Evolutionary conservation across 2,329 filamentous ascomycete species (phyloP).

Genomic region (Sporothrix mexicana): DNA sequence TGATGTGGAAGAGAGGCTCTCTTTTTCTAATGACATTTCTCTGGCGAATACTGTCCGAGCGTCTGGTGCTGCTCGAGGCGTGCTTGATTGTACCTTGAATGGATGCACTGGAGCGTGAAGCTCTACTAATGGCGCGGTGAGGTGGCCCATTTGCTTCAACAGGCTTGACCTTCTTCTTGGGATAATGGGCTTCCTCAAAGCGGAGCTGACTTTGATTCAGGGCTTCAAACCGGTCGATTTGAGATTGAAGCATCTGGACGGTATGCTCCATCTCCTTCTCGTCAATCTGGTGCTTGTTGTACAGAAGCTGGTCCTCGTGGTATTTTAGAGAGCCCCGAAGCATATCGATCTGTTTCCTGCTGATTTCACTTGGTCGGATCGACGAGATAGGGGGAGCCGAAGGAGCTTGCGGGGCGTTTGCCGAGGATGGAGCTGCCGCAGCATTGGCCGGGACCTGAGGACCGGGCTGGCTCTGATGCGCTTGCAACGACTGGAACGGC

Average conservation of each 20-base stretch:
- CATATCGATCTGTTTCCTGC: conserved; percentile 60
- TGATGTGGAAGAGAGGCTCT: conserved; percentile 39
- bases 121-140: not conserved
- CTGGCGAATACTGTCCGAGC: conserved; percentile 35
- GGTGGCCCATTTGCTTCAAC: conserved; percentile 40
- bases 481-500: not conserved
- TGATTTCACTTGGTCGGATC: conserved; percentile 66
- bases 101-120: conserved; percentile 6
- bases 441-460: not conserved
- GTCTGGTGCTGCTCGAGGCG: conserved; percentile 31
- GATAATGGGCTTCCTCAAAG: conserved; percentile 53
- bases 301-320: conserved; percentile 63
- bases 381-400: conserved; percentile 59
- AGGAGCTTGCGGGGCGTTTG: conserved; percentile 40
- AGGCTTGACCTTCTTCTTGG: conserved; percentile 41
- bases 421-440: conserved; percentile 19
- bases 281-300: conserved; percentile 68
- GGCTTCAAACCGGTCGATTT: conserved; percentile 53
- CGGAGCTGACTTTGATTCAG: conserved; percentile 53
- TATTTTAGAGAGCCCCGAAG: conserved; percentile 61
- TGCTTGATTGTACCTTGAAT: conserved; percentile 29
- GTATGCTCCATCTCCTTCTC: conserved; percentile 57
- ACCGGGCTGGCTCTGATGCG: not conserved
- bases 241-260: conserved; percentile 49
- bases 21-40: conserved; percentile 36